These are phyloP conservation scores for Teratosphaeria destructans DNA, from an alignment of 2,329 filamentous ascomycete species.

Conservation along the genomic window DNA sequence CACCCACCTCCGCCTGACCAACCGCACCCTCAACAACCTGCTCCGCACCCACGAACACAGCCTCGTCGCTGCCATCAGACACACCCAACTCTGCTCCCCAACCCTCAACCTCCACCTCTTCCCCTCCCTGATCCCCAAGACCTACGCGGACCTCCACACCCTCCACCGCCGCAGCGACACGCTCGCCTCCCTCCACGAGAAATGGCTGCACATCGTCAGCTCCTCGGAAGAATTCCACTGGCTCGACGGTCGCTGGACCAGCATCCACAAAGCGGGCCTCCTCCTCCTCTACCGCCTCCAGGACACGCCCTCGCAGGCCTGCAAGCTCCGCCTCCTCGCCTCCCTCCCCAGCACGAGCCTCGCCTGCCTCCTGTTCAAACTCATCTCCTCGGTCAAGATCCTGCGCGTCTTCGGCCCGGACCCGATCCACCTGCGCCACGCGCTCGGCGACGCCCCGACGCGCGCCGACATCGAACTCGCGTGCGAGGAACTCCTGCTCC, in stretches of 20 bases:
- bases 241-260: constrained; percentile 23
- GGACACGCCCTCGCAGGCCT: constrained; percentile 9
- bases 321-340: constrained; percentile 14
- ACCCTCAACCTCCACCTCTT: constrained; percentile 11
- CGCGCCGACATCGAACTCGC: constrained; percentile 25
- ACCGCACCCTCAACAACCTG: constrained; percentile 16
- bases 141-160: constrained; percentile 12
- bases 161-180: constrained; percentile 13
- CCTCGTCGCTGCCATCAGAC: constrained; percentile 17
- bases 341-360: constrained; percentile 21
- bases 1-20: constrained; percentile 16
- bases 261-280: constrained; percentile 22
- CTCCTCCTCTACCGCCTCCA: constrained; percentile 23
- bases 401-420: constrained; percentile 22
- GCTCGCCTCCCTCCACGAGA: constrained; percentile 15
- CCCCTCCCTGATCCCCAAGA: constrained; percentile 13
- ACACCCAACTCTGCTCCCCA: constrained; percentile 3
- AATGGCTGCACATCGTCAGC: constrained; percentile 17
- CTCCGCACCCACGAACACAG: constrained; percentile 19
- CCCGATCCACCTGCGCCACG: constrained; percentile 13
- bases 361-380: constrained; percentile 24
- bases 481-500: constrained; percentile 23
- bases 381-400: constrained; percentile 21
- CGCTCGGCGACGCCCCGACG: constrained; percentile 10
- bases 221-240: constrained; percentile 15